These are phyloP conservation scores for Prunus dulcis DNA, from an alignment of 306 rosid genomes.

Conservation along the genomic window DNA sequence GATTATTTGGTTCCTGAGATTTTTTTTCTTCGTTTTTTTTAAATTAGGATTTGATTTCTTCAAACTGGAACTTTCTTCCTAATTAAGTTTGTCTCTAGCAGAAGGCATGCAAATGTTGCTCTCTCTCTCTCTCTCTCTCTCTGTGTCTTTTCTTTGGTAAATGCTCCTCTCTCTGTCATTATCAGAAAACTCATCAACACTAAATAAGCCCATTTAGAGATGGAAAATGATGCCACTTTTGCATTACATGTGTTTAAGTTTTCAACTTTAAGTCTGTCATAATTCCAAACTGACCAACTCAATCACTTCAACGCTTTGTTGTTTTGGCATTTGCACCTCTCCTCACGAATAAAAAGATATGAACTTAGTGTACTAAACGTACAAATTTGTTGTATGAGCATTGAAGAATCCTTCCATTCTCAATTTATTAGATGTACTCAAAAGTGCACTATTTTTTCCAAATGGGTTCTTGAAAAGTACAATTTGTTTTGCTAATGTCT, in stretches of 20 bases:
- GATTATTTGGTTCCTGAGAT: conserved; percentile 29
- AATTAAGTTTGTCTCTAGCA: conserved; percentile 18
- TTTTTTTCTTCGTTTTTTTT: not conserved
- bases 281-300: too few species aligned
- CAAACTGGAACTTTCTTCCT: conserved; percentile 15
- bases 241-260: not conserved
- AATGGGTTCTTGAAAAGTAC: too few species aligned
- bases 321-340: too few species aligned
- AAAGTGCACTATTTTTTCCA: too few species aligned
- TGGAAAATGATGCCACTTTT: not conserved
- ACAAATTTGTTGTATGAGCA: too few species aligned
- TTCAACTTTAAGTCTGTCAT: not conserved
- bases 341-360: too few species aligned
- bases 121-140: conserved; percentile 1
- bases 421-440: too few species aligned
- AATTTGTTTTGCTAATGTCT: conserved; percentile 15
- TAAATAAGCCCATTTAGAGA: conserved; percentile 3
- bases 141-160: not conserved
- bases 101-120: conserved; percentile 14
- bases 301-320: too few species aligned
- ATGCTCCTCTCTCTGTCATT: conserved; percentile 15
- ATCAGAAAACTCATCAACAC: conserved; percentile 4
- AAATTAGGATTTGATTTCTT: conserved; percentile 2
- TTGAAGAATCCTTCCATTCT: too few species aligned
- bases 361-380: too few species aligned